Evolutionary conservation across 2,329 filamentous ascomycete species (phyloP).

Genomic region (Monosporascus sp.): DNA sequence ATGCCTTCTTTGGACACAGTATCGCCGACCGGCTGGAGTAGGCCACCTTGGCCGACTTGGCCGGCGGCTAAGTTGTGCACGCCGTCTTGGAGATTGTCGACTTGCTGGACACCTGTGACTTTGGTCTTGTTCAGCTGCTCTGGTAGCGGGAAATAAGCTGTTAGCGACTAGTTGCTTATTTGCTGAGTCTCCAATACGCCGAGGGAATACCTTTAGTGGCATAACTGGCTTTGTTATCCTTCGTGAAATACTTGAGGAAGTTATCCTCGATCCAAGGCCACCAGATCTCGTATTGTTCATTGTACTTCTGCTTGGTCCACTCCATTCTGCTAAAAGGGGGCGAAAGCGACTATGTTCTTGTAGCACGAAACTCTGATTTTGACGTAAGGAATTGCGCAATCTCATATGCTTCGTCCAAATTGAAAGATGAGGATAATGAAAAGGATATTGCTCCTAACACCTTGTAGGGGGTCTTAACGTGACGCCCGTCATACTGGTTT

Average conservation of each 20-base stretch:
- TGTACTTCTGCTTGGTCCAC: slow-evolving; percentile 59
- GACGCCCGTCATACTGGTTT: too few relatives aligned
- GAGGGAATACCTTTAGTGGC: slow-evolving; percentile 54
- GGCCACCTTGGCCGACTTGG: slow-evolving; percentile 63
- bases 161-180: neutral
- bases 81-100: slow-evolving; percentile 64
- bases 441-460: too few relatives aligned
- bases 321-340: slow-evolving; percentile 32
- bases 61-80: slow-evolving; percentile 56
- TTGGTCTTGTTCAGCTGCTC: slow-evolving; percentile 65
- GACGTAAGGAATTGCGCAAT: too few relatives aligned
- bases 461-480: too few relatives aligned
- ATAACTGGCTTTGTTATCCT: slow-evolving; percentile 72
- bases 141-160: slow-evolving; percentile 23
- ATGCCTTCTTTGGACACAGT: slow-evolving; percentile 57
- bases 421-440: too few relatives aligned
- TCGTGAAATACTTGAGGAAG: slow-evolving; percentile 67
- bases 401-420: too few relatives aligned
- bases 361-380: too few relatives aligned
- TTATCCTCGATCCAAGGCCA: slow-evolving; percentile 72
- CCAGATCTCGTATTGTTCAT: slow-evolving; percentile 69
- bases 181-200: neutral
- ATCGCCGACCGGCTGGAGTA: slow-evolving; percentile 60
- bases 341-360: too few relatives aligned
- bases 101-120: slow-evolving; percentile 59